Evolutionary conservation across 1,284 basidiomycete species (phyloP).

Genomic region (Fomitopsis schrenkii): DNA sequence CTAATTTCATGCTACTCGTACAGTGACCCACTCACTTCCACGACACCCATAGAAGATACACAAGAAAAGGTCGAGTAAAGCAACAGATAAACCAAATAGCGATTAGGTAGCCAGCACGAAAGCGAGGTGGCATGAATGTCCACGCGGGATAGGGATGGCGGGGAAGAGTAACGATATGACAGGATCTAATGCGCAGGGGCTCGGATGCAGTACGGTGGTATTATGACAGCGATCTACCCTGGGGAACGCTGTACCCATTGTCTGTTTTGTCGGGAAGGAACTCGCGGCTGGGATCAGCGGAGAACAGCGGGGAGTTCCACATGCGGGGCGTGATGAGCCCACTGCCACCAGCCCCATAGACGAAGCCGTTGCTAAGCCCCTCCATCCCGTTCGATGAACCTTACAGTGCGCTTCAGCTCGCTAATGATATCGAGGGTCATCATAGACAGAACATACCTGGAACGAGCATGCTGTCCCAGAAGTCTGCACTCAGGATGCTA

Average conservation of each 20-base stretch:
- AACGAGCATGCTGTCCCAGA: slow-evolving; percentile 82
- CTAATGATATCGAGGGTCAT: not conserved
- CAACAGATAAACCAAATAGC: not conserved
- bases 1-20: not conserved
- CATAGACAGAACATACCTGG: slow-evolving; percentile 52
- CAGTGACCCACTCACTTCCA: not conserved
- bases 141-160: not conserved
- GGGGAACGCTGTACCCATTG: slow-evolving; percentile 18
- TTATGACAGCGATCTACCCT: not conserved
- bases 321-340: slow-evolving; percentile 59
- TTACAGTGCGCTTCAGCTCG: slow-evolving; percentile 21
- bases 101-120: not conserved
- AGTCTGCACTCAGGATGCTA: slow-evolving; percentile 68
- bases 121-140: not conserved
- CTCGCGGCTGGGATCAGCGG: slow-evolving; percentile 15
- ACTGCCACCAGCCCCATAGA: slow-evolving; percentile 76
- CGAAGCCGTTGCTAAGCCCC: slow-evolving; percentile 76
- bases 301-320: slow-evolving; percentile 32
- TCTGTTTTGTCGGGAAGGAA: slow-evolving; percentile 21
- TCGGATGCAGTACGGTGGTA: not conserved
- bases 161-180: not conserved
- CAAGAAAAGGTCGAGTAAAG: not conserved
- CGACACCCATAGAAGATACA: not conserved
- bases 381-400: slow-evolving; percentile 76
- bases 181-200: not conserved